Base-by-base conservation (phyloP, 1,139 yeast genomes). In the Zygosaccharomyces pseudobailii region DNA sequence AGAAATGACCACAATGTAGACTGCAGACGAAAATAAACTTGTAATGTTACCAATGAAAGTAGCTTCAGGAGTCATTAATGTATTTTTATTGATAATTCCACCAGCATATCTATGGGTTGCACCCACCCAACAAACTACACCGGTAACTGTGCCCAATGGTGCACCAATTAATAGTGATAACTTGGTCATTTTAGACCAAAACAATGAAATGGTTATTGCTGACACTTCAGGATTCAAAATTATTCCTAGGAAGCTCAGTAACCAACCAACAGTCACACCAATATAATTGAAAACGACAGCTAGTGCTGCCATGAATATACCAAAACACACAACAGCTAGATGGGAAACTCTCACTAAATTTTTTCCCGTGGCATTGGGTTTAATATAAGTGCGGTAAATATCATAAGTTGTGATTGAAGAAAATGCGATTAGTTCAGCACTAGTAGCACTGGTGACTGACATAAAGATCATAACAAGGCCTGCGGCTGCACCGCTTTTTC, bases 111-210 rank as follows among this genome's bases (percentile, higher is more conserved):
- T 36, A 25, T 45, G 42, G 27, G 76, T 68, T 10, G 71, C 61
- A 4, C 72, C 77, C 27, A 76, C 62, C 83, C 83, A 78, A 36
- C 76, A 45, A 10, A 42, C 48, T 3, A 45, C 42, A 6, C 48
- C 48, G 6, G 48, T 45, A 6, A 67, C 52, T 1, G 80, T 71
- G 0, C 79, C 79, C 32, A 75, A 54, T 5, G 78, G 71, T 3
- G 79, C 76, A 3, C 80, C 73, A 27, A 73, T 58, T 6, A 13
- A 69, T 49, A 9, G 39, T 8, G 45, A 43, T 9, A 42, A 60
- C 45, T 60, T 65, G 3, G 78, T 71, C 47, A 77, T 72, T 33
- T 78, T 79, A 39, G 74, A 72, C 59, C 83, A 79, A 47, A 78
- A 78, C 31, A 71, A 61, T 61, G 62, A 17, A 33, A 64, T 56